Base-by-base conservation (phyloP, 2,329 filamentous ascomycete species). In the Botrytis tulipae region DNA sequence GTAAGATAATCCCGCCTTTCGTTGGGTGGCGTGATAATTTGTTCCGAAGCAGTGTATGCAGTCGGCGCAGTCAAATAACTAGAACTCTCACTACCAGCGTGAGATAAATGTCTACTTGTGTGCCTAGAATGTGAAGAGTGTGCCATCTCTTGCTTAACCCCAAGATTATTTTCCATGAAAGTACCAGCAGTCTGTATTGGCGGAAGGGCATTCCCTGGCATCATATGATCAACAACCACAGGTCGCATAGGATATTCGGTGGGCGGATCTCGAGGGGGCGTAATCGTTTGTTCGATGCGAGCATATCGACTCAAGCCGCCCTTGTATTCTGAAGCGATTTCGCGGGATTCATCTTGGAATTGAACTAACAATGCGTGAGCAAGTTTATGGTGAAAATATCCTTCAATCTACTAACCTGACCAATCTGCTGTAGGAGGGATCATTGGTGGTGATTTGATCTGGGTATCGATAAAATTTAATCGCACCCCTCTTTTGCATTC, bases 381-480 rank as follows among this genome's bases (percentile, higher is more conserved):
- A 29, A 60, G 25, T 72, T 42, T 14, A 51, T 63, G 66, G 35
- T 20, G 16, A 35, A 62, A 59, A 22, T n/a, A n/a, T 9, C 25
- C 25, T 60, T 48, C 6, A 29, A 48, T 32, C 35, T 59, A 75
- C 78, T 73, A 80, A 89, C 87, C 87, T 80, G 86, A 86, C 87
- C 92, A 94, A 70, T 93, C 91, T 1, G 86, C 84, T 1, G 89
- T 87, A 2, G 86, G 87, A 8, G 87, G 85, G 37, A 92, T 84
- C 67, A 88, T 87, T 18, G 90, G 91, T 70, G 91, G 93, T 35
- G 77, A 79, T 79, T 92, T 90, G 73, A 92, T 90, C 75, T 91
- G 91, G 5, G 91, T 92, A 80, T 97, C 94, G 77, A 97, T 94
- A 79, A 97, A 98, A 83, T 97, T 98, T 59, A 98, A 85, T 54